Base-by-base conservation (phyloP, 495 filamentous ascomycete species). In the Aspergillus incahuasiensis region DNA sequence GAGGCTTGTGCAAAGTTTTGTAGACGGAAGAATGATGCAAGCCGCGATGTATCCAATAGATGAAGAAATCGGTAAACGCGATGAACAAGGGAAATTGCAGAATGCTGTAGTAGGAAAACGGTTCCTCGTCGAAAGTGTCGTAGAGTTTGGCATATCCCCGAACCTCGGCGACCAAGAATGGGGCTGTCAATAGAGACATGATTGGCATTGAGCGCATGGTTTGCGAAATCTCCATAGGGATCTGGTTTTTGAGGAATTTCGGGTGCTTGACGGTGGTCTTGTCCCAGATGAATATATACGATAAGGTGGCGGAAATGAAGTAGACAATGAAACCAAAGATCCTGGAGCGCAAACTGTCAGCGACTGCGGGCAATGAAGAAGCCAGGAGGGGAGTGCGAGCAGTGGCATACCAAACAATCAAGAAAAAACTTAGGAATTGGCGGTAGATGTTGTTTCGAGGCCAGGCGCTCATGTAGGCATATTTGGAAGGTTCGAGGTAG, bases 21-120 rank as follows among this genome's bases (percentile, higher is more conserved):
- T 97, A 97, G 47, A 96, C 68, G 46, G 71, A 60, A 6, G 89
- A 88, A 69, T 91, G 86, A 74, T 97, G 92, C 58, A 96, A 78
- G 44, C 84, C 88, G 48, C 94, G 88, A 75, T 97, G 92, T 64
- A 96, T 96, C 79, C 86, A 89, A 80, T 97, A 97, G 79, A 97
- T 94, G 74, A 78, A 83, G 72, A 85, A 86, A 75, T 97, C 92
- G 75, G 92, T 97, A 73, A 97, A 97, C 59, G 82, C 60, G 69
- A 97, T 80, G 79, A 96, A 97, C 56, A 95, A 68, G 19, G 94
- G 92, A 78, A 95, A 94, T 70, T 97, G 94, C 21, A 92, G 60
- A 60, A 82, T 75, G 70, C 91, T 87, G 74, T 95, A 96, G 75
- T 80, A 87, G 34, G 73, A 64, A 42, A 87, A 86, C 1, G 90